These are phyloP conservation scores for Fraxinus dipetala DNA, from an alignment of 305 asterid species.

Conservation along the genomic window DNA sequence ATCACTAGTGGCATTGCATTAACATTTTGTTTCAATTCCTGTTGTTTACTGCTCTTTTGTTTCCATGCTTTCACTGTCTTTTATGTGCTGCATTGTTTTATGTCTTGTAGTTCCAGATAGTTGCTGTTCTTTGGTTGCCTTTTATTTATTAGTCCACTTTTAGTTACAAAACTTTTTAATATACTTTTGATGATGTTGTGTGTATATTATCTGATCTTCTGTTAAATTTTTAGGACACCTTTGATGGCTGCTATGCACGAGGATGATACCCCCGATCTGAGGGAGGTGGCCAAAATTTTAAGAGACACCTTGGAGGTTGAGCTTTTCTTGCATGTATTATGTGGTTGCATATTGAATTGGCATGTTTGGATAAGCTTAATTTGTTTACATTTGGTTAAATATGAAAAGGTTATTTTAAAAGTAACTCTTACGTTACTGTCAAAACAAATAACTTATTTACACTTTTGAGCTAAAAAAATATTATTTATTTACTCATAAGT, in stretches of 20 bases:
- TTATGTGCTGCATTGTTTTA: neutral
- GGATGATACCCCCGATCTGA: conserved; percentile 70
- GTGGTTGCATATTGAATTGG: neutral
- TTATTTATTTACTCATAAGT: neutral
- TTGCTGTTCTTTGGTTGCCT: neutral
- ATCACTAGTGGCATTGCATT: neutral
- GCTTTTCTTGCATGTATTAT: neutral
- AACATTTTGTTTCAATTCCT: neutral
- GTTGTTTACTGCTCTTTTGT: neutral
- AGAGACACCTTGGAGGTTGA: conserved; percentile 59
- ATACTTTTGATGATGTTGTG: neutral
- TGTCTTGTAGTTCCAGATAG: neutral
- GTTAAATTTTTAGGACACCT: conserved; percentile 53
- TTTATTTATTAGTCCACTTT: neutral
- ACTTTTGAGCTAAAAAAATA: neutral
- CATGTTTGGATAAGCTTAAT: neutral
- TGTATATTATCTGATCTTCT: neutral
- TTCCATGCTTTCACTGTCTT: neutral
- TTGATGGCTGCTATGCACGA: conserved; percentile 80
- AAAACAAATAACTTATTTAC: neutral
- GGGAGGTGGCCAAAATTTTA: conserved; percentile 63
- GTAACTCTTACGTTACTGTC: neutral
- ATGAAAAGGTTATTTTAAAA: no score
- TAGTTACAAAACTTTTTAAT: neutral
- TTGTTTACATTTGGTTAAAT: neutral